Evolutionary conservation across 768 basidiomycete genomes (phyloP), one percentile per base, ranked within the genome.

Genomic region (Termitomyces sp.): DNA sequence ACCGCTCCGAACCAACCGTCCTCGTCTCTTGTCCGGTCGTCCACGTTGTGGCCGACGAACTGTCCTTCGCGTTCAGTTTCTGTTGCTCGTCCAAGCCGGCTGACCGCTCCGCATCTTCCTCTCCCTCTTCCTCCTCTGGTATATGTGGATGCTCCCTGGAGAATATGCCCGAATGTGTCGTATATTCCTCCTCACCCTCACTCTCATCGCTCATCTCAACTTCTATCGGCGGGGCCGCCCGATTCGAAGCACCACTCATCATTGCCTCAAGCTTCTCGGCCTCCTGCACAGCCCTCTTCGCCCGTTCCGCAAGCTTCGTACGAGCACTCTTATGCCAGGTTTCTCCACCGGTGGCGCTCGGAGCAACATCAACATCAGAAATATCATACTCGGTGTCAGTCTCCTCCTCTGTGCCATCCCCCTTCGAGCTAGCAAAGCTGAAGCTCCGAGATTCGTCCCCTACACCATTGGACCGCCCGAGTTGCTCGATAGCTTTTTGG

Each of bases 401-500:
- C 52, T 85, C 88, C 36, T 70, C 75, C 31, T 79, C 79, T 6
- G 81, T 81, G 38, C 84, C 76, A 12, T 79, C 80, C 50, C 80
- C 85, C 15, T 76, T 75, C 3, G 82, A 82, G 62, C 88, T 89
- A 3, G 83, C 78, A 64, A 92, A 94, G 61, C 88, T 89, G 68
- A 90, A 90, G 62, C 89, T 88, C 27, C 84, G 79, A 1, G 76
- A 72, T 7, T 81, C 84, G 53, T 87, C 72, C 15, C 73, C 73
- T 62, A 80, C 80, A 25, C 59, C 66, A 44, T 61, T 60, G 27
- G 45, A 48, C 15, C 77, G 74, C 7, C 86, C 89, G 23, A 94
- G 84, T 62, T 94, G 90, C 56, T 94, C 90, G 62, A 95, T 94
- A 18, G 92, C 93, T 59, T 90, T 75, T 68, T 96, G 90, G 6